These are phyloP conservation scores for Echinosophora koreensis DNA, from an alignment of 306 rosid species.

Conservation along the genomic window DNA sequence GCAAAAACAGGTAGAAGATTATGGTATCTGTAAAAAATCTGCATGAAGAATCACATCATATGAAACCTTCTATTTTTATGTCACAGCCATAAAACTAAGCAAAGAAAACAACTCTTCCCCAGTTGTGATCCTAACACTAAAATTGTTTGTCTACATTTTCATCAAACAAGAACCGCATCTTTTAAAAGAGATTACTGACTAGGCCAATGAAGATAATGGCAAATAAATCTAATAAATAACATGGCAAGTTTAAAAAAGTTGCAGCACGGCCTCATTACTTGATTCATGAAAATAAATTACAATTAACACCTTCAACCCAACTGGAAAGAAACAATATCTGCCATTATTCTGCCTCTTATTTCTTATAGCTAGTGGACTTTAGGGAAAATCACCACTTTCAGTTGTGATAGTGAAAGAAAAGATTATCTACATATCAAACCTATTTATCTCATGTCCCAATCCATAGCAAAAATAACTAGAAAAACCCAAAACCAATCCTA, in stretches of 20 bases:
- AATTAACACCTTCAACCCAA: background rate
- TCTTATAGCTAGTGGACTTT: slow-evolving; percentile 6
- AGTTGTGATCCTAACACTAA: slow-evolving; percentile 19
- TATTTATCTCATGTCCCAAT: background rate
- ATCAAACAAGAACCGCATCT: slow-evolving; percentile 28
- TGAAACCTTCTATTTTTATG: slow-evolving; percentile 5
- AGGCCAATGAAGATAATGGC: slow-evolving; percentile 6
- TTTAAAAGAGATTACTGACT: slow-evolving; percentile 11
- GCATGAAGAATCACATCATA: slow-evolving; percentile 28
- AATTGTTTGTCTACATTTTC: slow-evolving; percentile 12
- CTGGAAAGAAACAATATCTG: slow-evolving; percentile 9
- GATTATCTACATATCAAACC: slow-evolving; percentile 2
- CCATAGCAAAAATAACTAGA: background rate
- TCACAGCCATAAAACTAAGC: background rate
- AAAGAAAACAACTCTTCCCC: slow-evolving; percentile 32
- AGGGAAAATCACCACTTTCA: background rate
- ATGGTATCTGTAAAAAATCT: slow-evolving; percentile 31
- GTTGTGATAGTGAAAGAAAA: background rate
- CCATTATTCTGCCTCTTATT: background rate
- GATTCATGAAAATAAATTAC: slow-evolving; percentile 27
- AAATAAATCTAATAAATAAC: background rate
- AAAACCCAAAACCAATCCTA: slow-evolving; percentile 11
- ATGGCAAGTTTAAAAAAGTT: slow-evolving; percentile 33
- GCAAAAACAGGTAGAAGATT: slow-evolving; percentile 48
- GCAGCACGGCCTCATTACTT: slow-evolving; percentile 14